phyloP scores from a whole-genome alignment of 2,329 filamentous ascomycete species.

The Macroventuria anomochaeta region DNA sequence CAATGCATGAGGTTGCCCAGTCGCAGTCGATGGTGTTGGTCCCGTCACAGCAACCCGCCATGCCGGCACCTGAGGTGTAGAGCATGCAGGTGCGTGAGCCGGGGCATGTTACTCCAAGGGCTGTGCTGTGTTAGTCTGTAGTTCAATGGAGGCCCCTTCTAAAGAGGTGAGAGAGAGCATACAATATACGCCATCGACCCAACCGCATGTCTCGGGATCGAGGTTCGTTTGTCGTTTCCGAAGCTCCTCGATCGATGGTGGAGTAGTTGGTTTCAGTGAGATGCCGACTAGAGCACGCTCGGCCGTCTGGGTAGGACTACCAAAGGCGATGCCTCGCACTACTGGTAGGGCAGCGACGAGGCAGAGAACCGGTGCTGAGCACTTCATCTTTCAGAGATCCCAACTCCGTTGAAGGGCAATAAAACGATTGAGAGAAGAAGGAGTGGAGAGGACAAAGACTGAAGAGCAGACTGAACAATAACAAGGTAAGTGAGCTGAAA shows the following conservation, averaged over 20 bases:
- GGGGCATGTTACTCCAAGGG: conserved; percentile 23
- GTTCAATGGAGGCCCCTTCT: no score
- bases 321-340: conserved; percentile 30
- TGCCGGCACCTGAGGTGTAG: conserved; percentile 30
- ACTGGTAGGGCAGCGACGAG: conserved; percentile 23
- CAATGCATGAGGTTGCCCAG: conserved; percentile 38
- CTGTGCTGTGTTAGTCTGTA: conserved; percentile 12
- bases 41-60: conserved; percentile 38
- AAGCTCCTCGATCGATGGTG: conserved; percentile 29
- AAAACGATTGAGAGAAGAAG: no score
- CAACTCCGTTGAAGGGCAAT: no score
- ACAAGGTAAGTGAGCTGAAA: background rate
- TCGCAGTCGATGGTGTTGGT: conserved; percentile 30
- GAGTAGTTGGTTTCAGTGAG: conserved; percentile 33
- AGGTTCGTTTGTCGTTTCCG: conserved; percentile 23
- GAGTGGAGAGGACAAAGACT: background rate
- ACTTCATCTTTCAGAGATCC: conserved; percentile 13
- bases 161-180: conserved; percentile 7
- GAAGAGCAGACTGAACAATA: background rate
- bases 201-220: conserved; percentile 33
- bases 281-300: conserved; percentile 19
- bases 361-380: conserved; percentile 14
- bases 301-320: conserved; percentile 27
- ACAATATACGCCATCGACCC: conserved; percentile 31
- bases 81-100: conserved; percentile 34